A percentile compares a stretch with the other conserved stretches of the same genome.
Conservation (phyloP, 495 filamentous ascomycete genomes). For the Neurospora sp. region DNA sequence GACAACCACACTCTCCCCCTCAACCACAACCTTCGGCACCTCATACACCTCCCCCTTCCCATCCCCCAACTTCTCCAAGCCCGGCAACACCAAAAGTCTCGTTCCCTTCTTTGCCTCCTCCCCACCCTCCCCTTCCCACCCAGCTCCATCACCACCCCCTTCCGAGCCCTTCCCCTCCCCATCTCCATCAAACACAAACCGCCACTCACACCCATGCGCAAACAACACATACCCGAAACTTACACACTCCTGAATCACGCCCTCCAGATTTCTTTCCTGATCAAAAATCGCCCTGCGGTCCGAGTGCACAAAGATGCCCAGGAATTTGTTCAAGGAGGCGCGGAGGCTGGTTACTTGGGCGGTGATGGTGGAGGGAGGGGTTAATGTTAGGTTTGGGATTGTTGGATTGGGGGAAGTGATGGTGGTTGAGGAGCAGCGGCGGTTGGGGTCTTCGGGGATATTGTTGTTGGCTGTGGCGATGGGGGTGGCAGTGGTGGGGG, state of each 20-base stretch:
- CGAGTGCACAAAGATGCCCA: slow-evolving; percentile 17
- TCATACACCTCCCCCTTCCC: background rate
- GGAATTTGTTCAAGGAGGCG: slow-evolving; percentile 19
- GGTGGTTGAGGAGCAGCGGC: background rate
- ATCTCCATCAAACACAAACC: slow-evolving; percentile 3
- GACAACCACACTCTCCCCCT: background rate
- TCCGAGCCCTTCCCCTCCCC: background rate
- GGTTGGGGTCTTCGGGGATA: background rate
- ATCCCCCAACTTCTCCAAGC: background rate
- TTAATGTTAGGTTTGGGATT: slow-evolving; percentile 15
- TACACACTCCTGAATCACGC: slow-evolving; percentile 23
- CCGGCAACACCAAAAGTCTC: background rate
- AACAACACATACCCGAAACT: slow-evolving; percentile 26
- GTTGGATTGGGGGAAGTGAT: background rate
- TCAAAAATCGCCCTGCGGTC: slow-evolving; percentile 18
- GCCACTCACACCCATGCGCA: slow-evolving; percentile 24
- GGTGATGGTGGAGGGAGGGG: slow-evolving; percentile 16
- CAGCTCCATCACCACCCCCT: too few relatives aligned
- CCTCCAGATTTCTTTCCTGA: slow-evolving; percentile 24
- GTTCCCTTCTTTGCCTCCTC: background rate
- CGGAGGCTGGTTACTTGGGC: slow-evolving; percentile 19
- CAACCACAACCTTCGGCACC: background rate
- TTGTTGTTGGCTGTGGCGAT: background rate
- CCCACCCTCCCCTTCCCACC: background rate
- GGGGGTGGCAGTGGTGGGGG: background rate